Evolutionary conservation across 2,329 filamentous ascomycete species (phyloP), one percentile per base, ranked within the genome.

Genomic region (Mollisiaceae sp.): DNA sequence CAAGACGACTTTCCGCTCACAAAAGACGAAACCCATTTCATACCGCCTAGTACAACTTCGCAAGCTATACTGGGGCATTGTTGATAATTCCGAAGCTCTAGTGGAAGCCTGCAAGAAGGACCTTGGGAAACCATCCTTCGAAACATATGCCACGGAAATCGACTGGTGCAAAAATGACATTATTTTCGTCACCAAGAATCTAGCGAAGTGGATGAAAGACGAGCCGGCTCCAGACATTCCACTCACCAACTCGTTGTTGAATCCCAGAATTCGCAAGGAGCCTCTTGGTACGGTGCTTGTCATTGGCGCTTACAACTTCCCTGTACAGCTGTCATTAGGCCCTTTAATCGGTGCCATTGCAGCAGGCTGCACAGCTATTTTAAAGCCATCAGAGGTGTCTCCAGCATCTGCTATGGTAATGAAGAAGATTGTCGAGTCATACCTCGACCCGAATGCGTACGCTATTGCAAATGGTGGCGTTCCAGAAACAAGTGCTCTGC

Each of bases 301-400:
- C 74, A 96, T 98, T 75, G 93, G 93, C 64, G 89, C 95, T 52
- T 98, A 92, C 86, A 99, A 99, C 82, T 97, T 94, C 78, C 95
- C 95, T 60, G 82, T 97, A 77, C 89, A 94, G 79, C 84, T 98
- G 52, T 88, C 89, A 43, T 77, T 98, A 47, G 85, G 87, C 0
- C 93, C 94, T 1, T 79, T 97, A 67, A 86, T 97, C 68, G 95
- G 94, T 65, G 95, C 94, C 74, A 97, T 99, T 73, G 89, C 92
- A 52, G 94, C 93, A 9, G 95, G 95, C 60, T 97, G 95, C 78
- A 94, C 94, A 6, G 92, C 90, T 56, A 82, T 97, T 22, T 77
- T 98, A 73, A 99, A 99, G 84, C 94, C 95, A 4, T 95, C 92
- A 22, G 95, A 99, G 81, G 86, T 87, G 63, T 84, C 94, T 0